A percentile compares a stretch with the other conserved stretches of the same genome.
These are phyloP conservation scores for Limonium bicolor DNA, from an alignment of 148 eudicot genomes.

Conservation along the genomic window DNA sequence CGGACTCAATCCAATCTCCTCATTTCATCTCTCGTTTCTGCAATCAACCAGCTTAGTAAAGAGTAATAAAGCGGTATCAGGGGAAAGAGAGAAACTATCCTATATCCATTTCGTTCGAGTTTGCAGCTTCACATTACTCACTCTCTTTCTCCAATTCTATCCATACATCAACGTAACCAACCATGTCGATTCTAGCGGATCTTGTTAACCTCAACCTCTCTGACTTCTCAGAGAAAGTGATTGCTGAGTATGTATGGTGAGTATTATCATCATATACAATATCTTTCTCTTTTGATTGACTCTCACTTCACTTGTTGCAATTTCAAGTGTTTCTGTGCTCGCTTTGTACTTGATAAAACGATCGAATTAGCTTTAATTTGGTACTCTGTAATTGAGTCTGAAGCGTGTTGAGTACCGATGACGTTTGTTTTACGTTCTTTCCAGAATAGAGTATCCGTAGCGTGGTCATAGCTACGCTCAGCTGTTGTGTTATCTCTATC, in stretches of 20 bases:
- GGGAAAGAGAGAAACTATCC: conserved; percentile 6
- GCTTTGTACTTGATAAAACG: neutral
- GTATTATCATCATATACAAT: neutral
- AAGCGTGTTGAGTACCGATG: too few relatives aligned
- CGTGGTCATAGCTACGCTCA: too few relatives aligned
- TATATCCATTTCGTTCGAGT: too few relatives aligned
- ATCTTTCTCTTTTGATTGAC: neutral
- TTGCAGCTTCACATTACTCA: too few relatives aligned
- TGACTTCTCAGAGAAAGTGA: conserved; percentile 27
- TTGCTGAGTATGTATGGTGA: conserved; percentile 64
- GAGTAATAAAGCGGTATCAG: neutral
- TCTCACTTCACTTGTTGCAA: neutral
- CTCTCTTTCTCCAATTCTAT: too few relatives aligned
- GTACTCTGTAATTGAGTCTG: too few relatives aligned
- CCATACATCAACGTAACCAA: too few relatives aligned
- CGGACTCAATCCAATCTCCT: neutral
- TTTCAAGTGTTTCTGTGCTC: neutral
- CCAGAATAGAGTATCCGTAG: too few relatives aligned
- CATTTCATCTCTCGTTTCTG: neutral
- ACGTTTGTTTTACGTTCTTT: too few relatives aligned
- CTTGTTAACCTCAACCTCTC: conserved; percentile 37
- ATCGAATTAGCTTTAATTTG: too few relatives aligned
- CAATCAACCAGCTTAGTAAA: too few relatives aligned
- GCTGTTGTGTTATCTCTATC: too few relatives aligned
- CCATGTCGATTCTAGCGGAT: conserved; percentile 30